A percentile compares a stretch with the other conserved stretches of the same genome.
Evolutionary conservation across 2,329 filamentous ascomycete species (phyloP).

Genomic region (Ophiostoma australiae): DNA sequence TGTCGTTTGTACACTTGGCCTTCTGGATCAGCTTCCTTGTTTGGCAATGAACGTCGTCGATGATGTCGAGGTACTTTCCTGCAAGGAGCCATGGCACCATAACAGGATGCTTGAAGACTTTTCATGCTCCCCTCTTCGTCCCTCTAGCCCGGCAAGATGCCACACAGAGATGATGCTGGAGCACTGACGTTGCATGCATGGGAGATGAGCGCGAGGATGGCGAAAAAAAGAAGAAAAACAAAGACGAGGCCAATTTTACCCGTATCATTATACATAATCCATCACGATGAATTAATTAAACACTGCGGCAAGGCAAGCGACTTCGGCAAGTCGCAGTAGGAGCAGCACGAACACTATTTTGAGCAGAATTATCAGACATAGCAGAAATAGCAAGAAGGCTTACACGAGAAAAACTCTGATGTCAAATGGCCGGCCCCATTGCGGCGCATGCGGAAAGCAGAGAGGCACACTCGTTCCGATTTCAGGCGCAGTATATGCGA

Average conservation of each 20-base stretch:
- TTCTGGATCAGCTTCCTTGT: conserved; percentile 5
- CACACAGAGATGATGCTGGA: not conserved
- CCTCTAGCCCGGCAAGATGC: not conserved
- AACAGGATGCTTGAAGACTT: conserved; percentile 5
- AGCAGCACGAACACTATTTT: not conserved
- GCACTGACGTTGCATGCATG: not conserved
- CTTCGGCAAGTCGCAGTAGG: not conserved
- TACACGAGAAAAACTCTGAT: not conserved
- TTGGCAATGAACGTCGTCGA: conserved; percentile 8
- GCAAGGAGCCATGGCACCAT: conserved; percentile 1
- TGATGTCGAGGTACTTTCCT: conserved; percentile 6
- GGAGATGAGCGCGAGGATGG: not conserved
- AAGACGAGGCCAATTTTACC: not conserved
- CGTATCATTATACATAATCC: not conserved
- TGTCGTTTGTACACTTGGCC: conserved; percentile 11
- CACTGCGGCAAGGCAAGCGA: not conserved
- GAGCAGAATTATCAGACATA: not conserved
- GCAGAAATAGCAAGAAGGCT: not conserved
- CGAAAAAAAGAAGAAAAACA: not conserved
- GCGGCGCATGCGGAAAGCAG: not conserved
- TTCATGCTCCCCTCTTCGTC: not conserved
- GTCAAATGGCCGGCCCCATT: not conserved
- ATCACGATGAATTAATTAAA: conserved; percentile 11
- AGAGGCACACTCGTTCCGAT: not conserved
- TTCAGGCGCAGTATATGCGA: not conserved